Percentiles rank a stretch among this genome's conserved stretches.
These are phyloP conservation scores for Cryptococcus wingfieldii DNA, from an alignment of 1,284 basidiomycete genomes.

Conservation along the genomic window DNA sequence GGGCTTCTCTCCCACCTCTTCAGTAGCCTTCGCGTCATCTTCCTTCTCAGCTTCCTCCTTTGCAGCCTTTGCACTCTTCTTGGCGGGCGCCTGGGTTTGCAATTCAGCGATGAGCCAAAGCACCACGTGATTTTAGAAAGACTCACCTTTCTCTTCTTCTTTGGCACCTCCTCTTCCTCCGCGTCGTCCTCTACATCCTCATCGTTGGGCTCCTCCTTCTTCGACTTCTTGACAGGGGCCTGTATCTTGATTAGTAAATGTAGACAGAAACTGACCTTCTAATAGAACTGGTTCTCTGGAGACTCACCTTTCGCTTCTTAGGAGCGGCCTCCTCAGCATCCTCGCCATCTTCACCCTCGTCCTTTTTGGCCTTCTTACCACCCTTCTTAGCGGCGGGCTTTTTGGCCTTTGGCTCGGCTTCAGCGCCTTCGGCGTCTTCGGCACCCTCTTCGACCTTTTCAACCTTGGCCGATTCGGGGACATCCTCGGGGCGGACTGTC, in stretches of 20 bases:
- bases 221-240: slow-evolving; percentile 10
- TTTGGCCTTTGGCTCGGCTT: slow-evolving; percentile 5
- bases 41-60: slow-evolving; percentile 33
- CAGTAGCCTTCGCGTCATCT: slow-evolving; percentile 24
- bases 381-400: slow-evolving; percentile 10
- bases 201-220: slow-evolving; percentile 10
- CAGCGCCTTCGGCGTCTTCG: slow-evolving; percentile 3
- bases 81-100: neutral
- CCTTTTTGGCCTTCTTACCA: slow-evolving; percentile 17
- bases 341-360: slow-evolving; percentile 7
- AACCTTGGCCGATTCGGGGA: slow-evolving; percentile 61
- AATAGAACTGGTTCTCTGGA: neutral
- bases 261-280: neutral
- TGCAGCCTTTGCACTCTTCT: slow-evolving; percentile 4
- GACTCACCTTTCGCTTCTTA: slow-evolving; percentile 5
- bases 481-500: slow-evolving; percentile 58
- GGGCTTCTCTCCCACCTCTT: slow-evolving; percentile 9
- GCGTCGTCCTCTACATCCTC: slow-evolving; percentile 3
- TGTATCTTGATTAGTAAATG: neutral
- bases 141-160: slow-evolving; percentile 1
- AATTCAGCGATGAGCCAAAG: neutral
- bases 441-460: slow-evolving; percentile 14
- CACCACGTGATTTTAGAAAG: neutral
- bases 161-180: neutral
- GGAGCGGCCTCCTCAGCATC: slow-evolving; percentile 6